Evolutionary conservation across 1,284 basidiomycete genomes (phyloP), one percentile per base, ranked within the genome.

Genomic region (Ganoderma meredithae): DNA sequence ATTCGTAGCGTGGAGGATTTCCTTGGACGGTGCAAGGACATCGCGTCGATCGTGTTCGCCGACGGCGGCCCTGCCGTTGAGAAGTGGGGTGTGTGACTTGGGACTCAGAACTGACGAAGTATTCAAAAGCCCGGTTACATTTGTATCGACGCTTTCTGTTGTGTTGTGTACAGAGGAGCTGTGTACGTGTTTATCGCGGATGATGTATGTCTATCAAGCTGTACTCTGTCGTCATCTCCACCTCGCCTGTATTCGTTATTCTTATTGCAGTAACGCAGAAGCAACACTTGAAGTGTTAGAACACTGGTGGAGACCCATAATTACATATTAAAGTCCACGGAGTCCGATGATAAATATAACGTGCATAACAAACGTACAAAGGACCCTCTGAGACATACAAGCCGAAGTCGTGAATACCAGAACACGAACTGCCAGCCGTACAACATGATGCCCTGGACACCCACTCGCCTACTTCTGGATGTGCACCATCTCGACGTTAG

Each of bases 61-160:
- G 47, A 49, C 22, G 47, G 47, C 22, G 47, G 47, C 19, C 47
- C 47, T 3, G 19, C 47, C 3, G 47, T 25, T 10, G 47, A 49
- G 47, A 49, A 49, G 47, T 49, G 47, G 47, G 47, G 47, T n/a
- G n/a, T 47, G 9, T 49, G 47, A 49, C n/a, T 19, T n/a, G 43
- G 31, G 5, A 31, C 31, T 47, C 7, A 2, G 41, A 43, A 43
- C 41, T 17, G 41, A 6, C 12, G 13, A 10, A 6, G 41, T 43
- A 39, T 39, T 39, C 36, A 0, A 39, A 10, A 1, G 10, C 36
- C 36, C 36, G 10, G 36, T 39, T 39, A 10, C 9, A 10, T 10
- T 39, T 39, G 9, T 39, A 2, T 39, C 3, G 10, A 39, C 10
- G 8, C 10, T 9, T 10, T 39, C 36, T 8, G 36, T 10, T 10